Conservation (phyloP, 768 basidiomycete genomes). For the Mycena sanguinolenta region DNA sequence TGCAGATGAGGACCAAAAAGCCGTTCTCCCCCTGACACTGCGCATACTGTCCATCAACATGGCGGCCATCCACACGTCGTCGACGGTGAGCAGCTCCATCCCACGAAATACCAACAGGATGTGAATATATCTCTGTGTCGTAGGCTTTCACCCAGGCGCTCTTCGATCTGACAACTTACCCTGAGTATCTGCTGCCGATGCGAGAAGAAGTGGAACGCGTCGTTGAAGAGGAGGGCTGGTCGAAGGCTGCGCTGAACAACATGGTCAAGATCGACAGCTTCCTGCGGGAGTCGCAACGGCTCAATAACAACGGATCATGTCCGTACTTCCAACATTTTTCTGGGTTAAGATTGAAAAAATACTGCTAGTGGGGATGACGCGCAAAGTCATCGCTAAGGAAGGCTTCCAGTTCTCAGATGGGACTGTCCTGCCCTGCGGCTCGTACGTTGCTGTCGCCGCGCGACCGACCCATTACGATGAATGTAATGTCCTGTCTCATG, state of each 20-base stretch:
- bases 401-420: conserved; percentile 53
- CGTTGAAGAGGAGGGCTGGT: conserved; percentile 62
- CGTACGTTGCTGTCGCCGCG: conserved; percentile 40
- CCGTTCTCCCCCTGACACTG: conserved; percentile 27
- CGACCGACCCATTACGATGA: conserved; percentile 42
- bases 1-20: conserved; percentile 33
- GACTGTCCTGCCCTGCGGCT: conserved; percentile 45
- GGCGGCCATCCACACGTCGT: conserved; percentile 49
- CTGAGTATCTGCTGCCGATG: conserved; percentile 52
- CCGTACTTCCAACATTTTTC: not conserved
- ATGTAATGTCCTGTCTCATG: not conserved
- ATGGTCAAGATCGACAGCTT: conserved; percentile 62
- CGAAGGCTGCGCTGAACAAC: conserved; percentile 53
- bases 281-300: conserved; percentile 55
- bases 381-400: conserved; percentile 40
- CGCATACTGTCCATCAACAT: conserved; percentile 50
- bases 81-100: conserved; percentile 49
- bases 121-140: not conserved
- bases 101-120: not conserved
- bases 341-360: not conserved
- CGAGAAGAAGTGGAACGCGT: conserved; percentile 67
- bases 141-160: conserved; percentile 54
- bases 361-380: conserved; percentile 41
- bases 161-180: conserved; percentile 49
- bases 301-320: conserved; percentile 40